Conservation (phyloP, 108 stramenopile species). For the Conticribra guillardii region DNA sequence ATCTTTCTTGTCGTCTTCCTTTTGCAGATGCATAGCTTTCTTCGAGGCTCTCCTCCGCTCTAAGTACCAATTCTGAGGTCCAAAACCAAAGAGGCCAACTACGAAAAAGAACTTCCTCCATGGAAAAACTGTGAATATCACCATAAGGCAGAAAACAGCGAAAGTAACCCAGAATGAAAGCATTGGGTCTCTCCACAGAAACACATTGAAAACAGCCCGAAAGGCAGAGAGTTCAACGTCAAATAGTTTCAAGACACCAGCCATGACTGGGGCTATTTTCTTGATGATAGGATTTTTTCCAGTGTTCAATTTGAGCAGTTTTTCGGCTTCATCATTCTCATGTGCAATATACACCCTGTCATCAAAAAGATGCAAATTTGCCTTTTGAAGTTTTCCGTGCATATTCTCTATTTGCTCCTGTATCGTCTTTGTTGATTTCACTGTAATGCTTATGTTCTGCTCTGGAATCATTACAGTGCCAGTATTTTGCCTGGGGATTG, state of each 20-base stretch:
- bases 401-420: too few species aligned
- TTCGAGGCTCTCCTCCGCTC: conserved; percentile 14
- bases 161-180: conserved; percentile 24
- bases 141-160: conserved; percentile 1
- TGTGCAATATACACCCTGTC: conserved; percentile 17
- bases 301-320: conserved; percentile 2
- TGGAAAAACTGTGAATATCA: conserved; percentile 14
- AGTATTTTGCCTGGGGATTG: too few species aligned
- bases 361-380: conserved; percentile 15
- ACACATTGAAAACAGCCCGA: conserved; percentile 14
- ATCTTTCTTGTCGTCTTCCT: conserved; percentile 7
- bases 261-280: conserved; percentile 8
- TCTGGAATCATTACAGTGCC: too few species aligned
- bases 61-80: conserved; percentile 27
- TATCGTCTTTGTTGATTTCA: too few species aligned
- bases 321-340: conserved; percentile 12
- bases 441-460: too few species aligned
- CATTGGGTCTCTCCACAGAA: conserved; percentile 29
- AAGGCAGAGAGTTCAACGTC: conserved; percentile 14
- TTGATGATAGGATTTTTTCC: conserved; percentile 9
- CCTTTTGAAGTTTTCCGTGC: conserved; percentile 16
- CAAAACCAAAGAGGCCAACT: conserved; percentile 9
- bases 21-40: neutral
- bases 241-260: conserved; percentile 7
- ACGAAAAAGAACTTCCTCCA: conserved; percentile 20